Base-by-base conservation (phyloP, 1,284 basidiomycete genomes). In the Wallemia hederae region DNA sequence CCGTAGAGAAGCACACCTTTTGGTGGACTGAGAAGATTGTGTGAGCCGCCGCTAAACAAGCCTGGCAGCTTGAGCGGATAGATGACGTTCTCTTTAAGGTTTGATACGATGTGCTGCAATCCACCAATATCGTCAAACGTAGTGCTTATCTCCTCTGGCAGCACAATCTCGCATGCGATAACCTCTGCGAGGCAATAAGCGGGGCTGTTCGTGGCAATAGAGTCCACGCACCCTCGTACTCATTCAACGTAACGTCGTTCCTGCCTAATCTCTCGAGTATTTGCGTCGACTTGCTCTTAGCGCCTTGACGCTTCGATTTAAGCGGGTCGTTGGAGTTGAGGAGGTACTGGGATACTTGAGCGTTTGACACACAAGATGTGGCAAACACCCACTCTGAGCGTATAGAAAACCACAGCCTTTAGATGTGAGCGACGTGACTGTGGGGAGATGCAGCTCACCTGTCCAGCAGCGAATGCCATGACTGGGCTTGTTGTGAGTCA, bases 81-180 rank as follows among this genome's bases (percentile, higher is more conserved):
- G 67, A 98, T 97, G 63, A 99, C 83, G 62, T 89, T 89, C 74
- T 98, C 92, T 61, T 88, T 81, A 60, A 99, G 77, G 29, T 83
- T 87, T 24, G 81, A 78, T 63, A 98, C 84, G 67, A 97, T 96
- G 33, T 81, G 75, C 60, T 99, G 94, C 26, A 99, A 77, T 3
- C 94, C 94, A n/a, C 92, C 94, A 62, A 99, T 83, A 66, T 89
- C 85, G 59, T 73, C 72, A 60, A 76, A 76, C 28, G 73, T 72
- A 27, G 74, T 73, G 29, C 70, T 70, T 60, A 76, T 75, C 58
- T 73, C 70, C n/a, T 70, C 66, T 19, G 74, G 71, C 14, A 74
- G 70, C 63, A 76, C 73, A 60, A 76, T 72, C 65, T 76, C 74
- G 55, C 71, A 70, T 9, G 74, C 74, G 58, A 76, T 75, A 25